A percentile compares a stretch with the other conserved stretches of the same genome.
phyloP scores from a whole-genome alignment of 192 early-diverging fungal species.

The Coemansia sp. region DNA sequence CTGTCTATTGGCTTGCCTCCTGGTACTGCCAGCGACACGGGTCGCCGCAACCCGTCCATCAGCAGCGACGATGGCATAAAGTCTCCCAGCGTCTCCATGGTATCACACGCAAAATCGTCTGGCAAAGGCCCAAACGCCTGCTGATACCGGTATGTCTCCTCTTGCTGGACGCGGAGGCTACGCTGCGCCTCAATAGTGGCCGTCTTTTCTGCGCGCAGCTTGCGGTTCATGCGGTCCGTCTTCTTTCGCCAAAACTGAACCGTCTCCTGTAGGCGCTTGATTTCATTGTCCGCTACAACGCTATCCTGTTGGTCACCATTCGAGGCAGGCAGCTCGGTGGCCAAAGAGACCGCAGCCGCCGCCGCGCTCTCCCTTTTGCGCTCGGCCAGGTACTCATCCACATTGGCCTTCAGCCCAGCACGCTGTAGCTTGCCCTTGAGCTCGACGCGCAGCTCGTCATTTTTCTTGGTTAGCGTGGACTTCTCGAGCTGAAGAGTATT shows the following conservation, averaged over 20 bases:
- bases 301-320: neutral
- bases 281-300: slow-evolving; percentile 21
- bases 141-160: slow-evolving; percentile 41
- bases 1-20: neutral
- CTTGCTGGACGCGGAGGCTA: slow-evolving; percentile 37
- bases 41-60: neutral
- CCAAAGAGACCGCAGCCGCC: neutral
- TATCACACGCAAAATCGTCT: slow-evolving; percentile 16
- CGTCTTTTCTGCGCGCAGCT: slow-evolving; percentile 31
- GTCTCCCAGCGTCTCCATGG: slow-evolving; percentile 33
- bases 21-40: neutral
- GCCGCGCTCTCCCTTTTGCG: slow-evolving; percentile 12
- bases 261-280: slow-evolving; percentile 32
- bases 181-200: slow-evolving; percentile 25
- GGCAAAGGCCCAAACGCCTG: slow-evolving; percentile 39
- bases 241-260: slow-evolving; percentile 47
- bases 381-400: slow-evolving; percentile 51
- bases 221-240: slow-evolving; percentile 37
- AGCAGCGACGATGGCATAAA: slow-evolving; percentile 16
- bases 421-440: slow-evolving; percentile 55
- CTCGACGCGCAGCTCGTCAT: slow-evolving; percentile 61
- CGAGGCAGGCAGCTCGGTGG: neutral
- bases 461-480: slow-evolving; percentile 52
- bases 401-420: slow-evolving; percentile 45
- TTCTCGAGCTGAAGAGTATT: slow-evolving; percentile 64